Evolutionary conservation across 495 filamentous ascomycete genomes (phyloP).

Genomic region (Recurvomyces mirabilis): DNA sequence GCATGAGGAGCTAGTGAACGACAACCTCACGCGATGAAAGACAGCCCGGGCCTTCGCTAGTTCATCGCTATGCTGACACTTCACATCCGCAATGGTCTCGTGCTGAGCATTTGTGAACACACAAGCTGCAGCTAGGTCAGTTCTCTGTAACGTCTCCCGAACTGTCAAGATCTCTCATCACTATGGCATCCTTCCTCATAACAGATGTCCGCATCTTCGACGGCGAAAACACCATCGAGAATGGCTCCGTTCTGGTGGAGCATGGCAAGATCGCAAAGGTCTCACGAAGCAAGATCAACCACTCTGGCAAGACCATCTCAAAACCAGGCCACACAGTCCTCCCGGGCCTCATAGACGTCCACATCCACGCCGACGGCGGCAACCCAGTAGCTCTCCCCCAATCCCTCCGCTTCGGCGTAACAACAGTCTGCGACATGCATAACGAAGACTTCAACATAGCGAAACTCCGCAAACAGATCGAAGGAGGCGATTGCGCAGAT

Average conservation of each 20-base stretch:
- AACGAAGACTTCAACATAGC: conserved; percentile 36
- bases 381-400: conserved; percentile 27
- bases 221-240: conserved; percentile 22
- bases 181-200: conserved; percentile 29
- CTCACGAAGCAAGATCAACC: conserved; percentile 5
- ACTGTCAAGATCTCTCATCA: too few species aligned
- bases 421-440: conserved; percentile 31
- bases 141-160: too few species aligned
- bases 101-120: too few species aligned
- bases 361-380: conserved; percentile 28
- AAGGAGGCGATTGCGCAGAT: conserved; percentile 25
- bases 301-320: conserved; percentile 10
- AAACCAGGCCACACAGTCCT: conserved; percentile 30
- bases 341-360: conserved; percentile 30
- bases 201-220: conserved; percentile 30
- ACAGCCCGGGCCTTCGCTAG: too few species aligned
- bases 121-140: too few species aligned
- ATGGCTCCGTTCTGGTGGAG: conserved; percentile 24
- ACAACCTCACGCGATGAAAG: too few species aligned
- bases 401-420: conserved; percentile 29
- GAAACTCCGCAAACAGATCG: conserved; percentile 37
- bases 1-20: too few species aligned
- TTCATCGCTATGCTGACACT: neutral
- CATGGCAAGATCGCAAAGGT: conserved; percentile 27
- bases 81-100: neutral